phyloP scores from a whole-genome alignment of 1,139 yeast species.

The Pneumocystis murina region DNA sequence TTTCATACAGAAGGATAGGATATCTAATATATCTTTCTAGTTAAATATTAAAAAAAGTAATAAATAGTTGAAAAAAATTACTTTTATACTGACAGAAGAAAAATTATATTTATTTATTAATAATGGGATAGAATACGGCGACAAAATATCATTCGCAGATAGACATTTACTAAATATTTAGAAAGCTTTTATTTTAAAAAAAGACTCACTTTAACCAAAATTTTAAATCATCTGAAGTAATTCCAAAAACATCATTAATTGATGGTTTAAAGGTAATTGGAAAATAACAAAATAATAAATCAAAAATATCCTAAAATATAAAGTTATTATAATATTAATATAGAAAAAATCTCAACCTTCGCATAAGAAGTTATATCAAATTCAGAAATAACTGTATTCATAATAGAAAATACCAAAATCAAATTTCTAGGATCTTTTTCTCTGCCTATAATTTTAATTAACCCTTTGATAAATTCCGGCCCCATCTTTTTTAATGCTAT shows the following conservation, averaged over 20 bases:
- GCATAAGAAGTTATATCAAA: conserved; percentile 27
- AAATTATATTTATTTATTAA: conserved; percentile 75
- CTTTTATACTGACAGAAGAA: conserved; percentile 66
- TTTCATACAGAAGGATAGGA: conserved; percentile 32
- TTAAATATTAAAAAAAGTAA: background rate
- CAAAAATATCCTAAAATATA: conserved; percentile 47
- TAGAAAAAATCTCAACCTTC: conserved; percentile 3
- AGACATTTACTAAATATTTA: conserved; percentile 28
- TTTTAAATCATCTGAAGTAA: conserved; percentile 61
- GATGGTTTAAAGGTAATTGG: conserved; percentile 77
- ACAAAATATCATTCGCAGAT: conserved; percentile 48
- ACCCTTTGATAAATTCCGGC: conserved; percentile 38
- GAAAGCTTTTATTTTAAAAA: background rate
- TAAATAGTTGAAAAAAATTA: conserved; percentile 45
- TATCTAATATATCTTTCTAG: background rate
- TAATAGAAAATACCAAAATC: conserved; percentile 50
- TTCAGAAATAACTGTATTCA: conserved; percentile 33
- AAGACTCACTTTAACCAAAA: conserved; percentile 30
- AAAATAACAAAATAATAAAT: conserved; percentile 82
- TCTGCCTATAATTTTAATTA: conserved; percentile 57
- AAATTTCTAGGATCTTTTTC: conserved; percentile 91
- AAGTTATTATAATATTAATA: background rate
- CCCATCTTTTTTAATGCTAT: conserved; percentile 15
- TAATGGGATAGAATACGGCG: conserved; percentile 60
- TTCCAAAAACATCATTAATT: conserved; percentile 81